Conservation (phyloP, 176 grass and related monocot species). For the Echinochloa phyllopogon region DNA sequence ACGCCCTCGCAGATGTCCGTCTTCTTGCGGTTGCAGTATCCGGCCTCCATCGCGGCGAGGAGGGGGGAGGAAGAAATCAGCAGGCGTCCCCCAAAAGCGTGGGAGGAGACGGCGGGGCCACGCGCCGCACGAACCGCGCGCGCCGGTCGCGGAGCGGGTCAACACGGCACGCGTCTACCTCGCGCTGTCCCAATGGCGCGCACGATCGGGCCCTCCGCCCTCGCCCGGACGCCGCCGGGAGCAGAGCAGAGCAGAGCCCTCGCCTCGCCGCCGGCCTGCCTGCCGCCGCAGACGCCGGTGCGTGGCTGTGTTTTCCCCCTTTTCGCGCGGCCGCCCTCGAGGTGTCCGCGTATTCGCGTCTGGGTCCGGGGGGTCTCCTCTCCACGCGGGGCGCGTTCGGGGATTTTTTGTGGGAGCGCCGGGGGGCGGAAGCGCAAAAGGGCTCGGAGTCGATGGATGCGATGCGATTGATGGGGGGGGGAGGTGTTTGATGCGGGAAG, state of each 20-base stretch:
- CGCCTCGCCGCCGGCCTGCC: background rate
- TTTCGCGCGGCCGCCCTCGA: background rate
- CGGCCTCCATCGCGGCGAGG: constrained; percentile 51
- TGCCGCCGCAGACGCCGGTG: background rate
- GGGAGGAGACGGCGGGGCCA: background rate
- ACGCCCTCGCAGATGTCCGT: constrained; percentile 82
- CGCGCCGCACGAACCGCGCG: background rate
- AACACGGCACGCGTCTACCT: constrained; percentile 1
- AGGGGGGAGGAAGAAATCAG: background rate
- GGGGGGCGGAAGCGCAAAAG: background rate
- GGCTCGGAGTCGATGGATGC: background rate
- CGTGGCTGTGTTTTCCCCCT: background rate
- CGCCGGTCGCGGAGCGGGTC: constrained; percentile 7
- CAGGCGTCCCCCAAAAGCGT: background rate
- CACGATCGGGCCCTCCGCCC: background rate
- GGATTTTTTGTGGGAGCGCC: background rate
- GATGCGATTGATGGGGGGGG: background rate
- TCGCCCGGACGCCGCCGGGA: background rate
- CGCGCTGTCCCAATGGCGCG: constrained; percentile 28
- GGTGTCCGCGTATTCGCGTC: background rate
- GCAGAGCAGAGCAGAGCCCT: background rate
- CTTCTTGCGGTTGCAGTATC: constrained; percentile 88
- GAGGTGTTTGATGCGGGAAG: background rate
- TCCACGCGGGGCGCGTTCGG: background rate
- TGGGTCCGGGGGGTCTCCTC: background rate